A percentile compares a stretch with the other conserved stretches of the same genome.
Conservation (phyloP, 2,329 filamentous ascomycete species). For the Exophiala phaeomuriformis region DNA sequence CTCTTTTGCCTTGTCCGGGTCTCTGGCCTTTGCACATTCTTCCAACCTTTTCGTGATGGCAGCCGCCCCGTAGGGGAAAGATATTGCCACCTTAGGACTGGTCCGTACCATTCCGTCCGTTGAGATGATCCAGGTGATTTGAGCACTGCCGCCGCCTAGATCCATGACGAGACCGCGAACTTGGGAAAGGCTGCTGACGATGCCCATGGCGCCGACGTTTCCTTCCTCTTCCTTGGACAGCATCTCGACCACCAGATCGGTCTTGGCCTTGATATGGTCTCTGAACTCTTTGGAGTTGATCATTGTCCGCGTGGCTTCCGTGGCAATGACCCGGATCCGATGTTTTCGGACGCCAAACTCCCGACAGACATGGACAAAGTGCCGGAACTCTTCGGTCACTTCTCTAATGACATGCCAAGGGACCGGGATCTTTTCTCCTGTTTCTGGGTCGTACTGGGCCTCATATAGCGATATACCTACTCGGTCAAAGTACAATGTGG, state of each 20-base stretch:
- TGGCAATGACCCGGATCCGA: constrained; percentile 73
- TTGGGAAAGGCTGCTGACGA: constrained; percentile 62
- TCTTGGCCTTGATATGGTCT: constrained; percentile 52
- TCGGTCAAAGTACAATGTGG: constrained; percentile 68
- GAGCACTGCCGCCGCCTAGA: constrained; percentile 54
- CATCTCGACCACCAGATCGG: constrained; percentile 62
- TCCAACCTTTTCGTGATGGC: constrained; percentile 52
- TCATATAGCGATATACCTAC: constrained; percentile 81
- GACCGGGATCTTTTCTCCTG: constrained; percentile 45
- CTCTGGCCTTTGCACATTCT: constrained; percentile 38
- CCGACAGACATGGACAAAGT: constrained; percentile 63
- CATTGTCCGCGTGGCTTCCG: constrained; percentile 78
- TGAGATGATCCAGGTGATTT: constrained; percentile 59
- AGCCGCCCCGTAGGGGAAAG: constrained; percentile 63
- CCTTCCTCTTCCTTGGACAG: constrained; percentile 75
- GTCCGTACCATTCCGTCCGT: constrained; percentile 45
- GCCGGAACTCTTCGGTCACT: constrained; percentile 60
- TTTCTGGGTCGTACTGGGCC: constrained; percentile 46
- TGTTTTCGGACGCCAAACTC: constrained; percentile 57
- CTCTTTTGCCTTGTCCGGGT: constrained; percentile 37
- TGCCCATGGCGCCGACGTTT: constrained; percentile 71
- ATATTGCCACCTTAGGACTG: constrained; percentile 51
- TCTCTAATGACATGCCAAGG: constrained; percentile 51
- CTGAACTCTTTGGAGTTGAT: constrained; percentile 66
- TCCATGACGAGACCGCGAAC: constrained; percentile 77